Evolutionary conservation across 2,329 filamentous ascomycete genomes (phyloP).

Genomic region (Malbranchea zuffiana): DNA sequence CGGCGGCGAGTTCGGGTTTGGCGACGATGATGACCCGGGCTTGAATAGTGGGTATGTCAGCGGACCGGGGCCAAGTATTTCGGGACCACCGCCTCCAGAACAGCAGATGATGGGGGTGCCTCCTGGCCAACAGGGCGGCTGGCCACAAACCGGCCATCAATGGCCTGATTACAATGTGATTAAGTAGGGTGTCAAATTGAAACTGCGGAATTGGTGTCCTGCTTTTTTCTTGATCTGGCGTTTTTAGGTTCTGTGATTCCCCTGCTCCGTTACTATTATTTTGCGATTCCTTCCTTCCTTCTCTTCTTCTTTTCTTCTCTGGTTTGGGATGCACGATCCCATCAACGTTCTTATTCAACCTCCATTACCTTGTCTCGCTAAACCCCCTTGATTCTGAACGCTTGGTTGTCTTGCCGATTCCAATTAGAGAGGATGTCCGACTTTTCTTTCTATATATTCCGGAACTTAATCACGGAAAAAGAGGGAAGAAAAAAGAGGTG

Average conservation of each 20-base stretch:
- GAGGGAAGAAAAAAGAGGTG: too few relatives aligned
- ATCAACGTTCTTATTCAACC: too few relatives aligned
- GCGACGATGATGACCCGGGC: constrained; percentile 33
- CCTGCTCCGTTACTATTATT: neutral
- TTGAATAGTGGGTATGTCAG: constrained; percentile 27
- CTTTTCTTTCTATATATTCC: too few relatives aligned
- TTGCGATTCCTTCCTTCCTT: constrained; percentile 1
- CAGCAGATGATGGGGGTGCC: constrained; percentile 21
- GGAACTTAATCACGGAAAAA: too few relatives aligned
- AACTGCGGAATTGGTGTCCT: neutral
- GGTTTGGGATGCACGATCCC: too few relatives aligned
- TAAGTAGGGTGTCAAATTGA: constrained; percentile 3
- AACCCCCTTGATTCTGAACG: neutral
- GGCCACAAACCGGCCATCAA: constrained; percentile 8
- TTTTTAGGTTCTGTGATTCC: constrained; percentile 14
- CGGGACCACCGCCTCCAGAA: constrained; percentile 16
- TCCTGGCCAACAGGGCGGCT: constrained; percentile 15
- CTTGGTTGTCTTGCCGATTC: neutral
- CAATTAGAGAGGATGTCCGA: constrained; percentile 6
- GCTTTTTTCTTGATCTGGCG: constrained; percentile 8
- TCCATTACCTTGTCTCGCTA: too few relatives aligned
- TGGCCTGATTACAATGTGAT: constrained; percentile 8
- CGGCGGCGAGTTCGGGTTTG: constrained; percentile 32
- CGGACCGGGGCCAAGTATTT: constrained; percentile 23
- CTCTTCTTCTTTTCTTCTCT: constrained; percentile 3